Conservation (phyloP, 805 yeast genomes). For the Pichia heedii region DNA sequence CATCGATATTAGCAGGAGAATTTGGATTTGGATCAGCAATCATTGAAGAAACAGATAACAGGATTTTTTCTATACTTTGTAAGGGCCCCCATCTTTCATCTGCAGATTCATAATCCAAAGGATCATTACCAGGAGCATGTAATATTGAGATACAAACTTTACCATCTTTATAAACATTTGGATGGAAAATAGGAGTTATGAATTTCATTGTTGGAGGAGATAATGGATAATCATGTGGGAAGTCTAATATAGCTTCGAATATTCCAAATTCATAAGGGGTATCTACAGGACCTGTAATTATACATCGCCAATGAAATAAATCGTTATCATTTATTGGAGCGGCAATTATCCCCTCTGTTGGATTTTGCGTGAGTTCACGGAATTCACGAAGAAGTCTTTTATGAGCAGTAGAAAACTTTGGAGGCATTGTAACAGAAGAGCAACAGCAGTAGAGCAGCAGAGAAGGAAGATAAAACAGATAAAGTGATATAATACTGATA, state of each 20-base stretch:
- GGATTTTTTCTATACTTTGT: constrained; percentile 93
- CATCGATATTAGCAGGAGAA: constrained; percentile 84
- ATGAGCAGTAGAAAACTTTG: constrained; percentile 48
- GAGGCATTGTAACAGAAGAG: constrained; percentile 12
- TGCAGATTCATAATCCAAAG: constrained; percentile 88
- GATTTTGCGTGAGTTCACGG: constrained; percentile 74
- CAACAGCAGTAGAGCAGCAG: no score
- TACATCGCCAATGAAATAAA: constrained; percentile 45
- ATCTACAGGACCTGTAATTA: constrained; percentile 43
- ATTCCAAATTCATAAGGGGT: constrained; percentile 49
- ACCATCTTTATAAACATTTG: constrained; percentile 90
- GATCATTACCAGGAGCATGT: constrained; percentile 97
- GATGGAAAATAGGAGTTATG: constrained; percentile 80
- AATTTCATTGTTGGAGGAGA: constrained; percentile 54
- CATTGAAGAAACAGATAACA: constrained; percentile 90
- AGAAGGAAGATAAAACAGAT: no score
- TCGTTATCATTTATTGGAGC: constrained; percentile 68
- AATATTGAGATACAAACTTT: constrained; percentile 92
- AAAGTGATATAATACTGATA: no score
- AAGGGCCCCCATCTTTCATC: constrained; percentile 98
- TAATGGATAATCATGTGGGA: constrained; percentile 47
- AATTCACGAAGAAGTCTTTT: constrained; percentile 80
- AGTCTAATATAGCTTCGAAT: constrained; percentile 40
- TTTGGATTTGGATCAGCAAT: constrained; percentile 94
- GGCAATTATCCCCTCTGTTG: constrained; percentile 94